phyloP scores from a whole-genome alignment of 2,329 filamentous ascomycete species.

The Alternaria tenuissima region DNA sequence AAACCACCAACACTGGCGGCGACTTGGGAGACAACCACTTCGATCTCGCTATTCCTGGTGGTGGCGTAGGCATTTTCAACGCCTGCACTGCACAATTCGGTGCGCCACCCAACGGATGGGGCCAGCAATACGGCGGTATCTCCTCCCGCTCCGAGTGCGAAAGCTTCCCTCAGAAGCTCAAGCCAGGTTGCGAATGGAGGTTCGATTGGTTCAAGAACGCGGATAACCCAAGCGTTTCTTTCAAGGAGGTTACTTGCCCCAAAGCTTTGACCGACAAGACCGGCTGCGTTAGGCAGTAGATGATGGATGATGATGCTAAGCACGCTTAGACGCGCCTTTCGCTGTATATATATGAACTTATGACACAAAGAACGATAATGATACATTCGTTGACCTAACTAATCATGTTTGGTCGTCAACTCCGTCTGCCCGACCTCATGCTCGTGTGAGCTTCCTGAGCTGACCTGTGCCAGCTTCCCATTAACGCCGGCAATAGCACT shows the following conservation, averaged over 20 bases:
- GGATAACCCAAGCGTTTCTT: conserved; percentile 45
- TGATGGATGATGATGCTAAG: not conserved
- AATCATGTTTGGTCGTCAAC: conserved; percentile 26
- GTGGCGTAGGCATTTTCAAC: conserved; percentile 49
- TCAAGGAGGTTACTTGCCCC: conserved; percentile 48
- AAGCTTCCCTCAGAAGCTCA: conserved; percentile 45
- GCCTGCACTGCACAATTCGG: conserved; percentile 46
- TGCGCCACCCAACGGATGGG: conserved; percentile 46
- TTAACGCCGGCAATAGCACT: conserved; percentile 84
- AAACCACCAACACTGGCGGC: conserved; percentile 68
- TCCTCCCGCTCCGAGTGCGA: conserved; percentile 43
- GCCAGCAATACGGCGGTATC: conserved; percentile 47
- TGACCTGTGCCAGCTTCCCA: conserved; percentile 33
- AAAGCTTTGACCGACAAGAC: conserved; percentile 41
- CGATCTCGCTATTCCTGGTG: conserved; percentile 50
- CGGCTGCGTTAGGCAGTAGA: conserved; percentile 35
- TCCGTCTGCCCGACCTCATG: conserved; percentile 19
- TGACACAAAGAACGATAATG: not conserved
- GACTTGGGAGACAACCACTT: conserved; percentile 50
- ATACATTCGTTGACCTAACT: not conserved
- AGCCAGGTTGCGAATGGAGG: conserved; percentile 49
- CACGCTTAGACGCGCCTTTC: not conserved
- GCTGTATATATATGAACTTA: conserved; percentile 9
- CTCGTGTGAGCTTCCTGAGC: conserved; percentile 25
- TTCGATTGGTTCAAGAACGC: conserved; percentile 49